Percentiles rank a stretch among this genome's conserved stretches.
These are phyloP conservation scores for Ophiobolus disseminans DNA, from an alignment of 2,329 filamentous ascomycete species.

Conservation along the genomic window DNA sequence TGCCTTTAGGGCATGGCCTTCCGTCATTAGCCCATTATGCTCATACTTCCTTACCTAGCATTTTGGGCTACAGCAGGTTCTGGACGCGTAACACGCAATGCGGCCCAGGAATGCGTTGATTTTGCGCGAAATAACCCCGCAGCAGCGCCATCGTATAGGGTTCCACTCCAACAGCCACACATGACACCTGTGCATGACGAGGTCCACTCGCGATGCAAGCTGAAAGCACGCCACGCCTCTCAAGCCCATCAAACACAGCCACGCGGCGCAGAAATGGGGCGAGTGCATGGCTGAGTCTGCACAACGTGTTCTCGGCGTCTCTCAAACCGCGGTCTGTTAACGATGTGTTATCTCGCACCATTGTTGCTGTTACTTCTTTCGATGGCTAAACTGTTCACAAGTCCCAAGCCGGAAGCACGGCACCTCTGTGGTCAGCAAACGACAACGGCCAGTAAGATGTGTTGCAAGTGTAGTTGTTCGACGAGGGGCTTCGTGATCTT, in stretches of 20 bases:
- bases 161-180: constrained; percentile 14
- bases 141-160: constrained; percentile 1
- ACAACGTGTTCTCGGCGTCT: constrained; percentile 12
- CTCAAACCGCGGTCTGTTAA: background rate
- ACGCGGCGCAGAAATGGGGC: constrained; percentile 23
- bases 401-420: constrained; percentile 22
- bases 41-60: no score
- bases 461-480: no score
- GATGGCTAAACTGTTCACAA: background rate
- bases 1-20: background rate
- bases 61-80: no score
- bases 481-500: background rate
- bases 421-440: constrained; percentile 6
- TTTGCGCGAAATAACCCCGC: constrained; percentile 4
- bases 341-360: constrained; percentile 4
- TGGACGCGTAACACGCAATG: no score
- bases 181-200: constrained; percentile 13
- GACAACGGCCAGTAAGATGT: no score
- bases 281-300: constrained; percentile 16
- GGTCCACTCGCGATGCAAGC: constrained; percentile 25
- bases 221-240: constrained; percentile 20
- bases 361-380: constrained; percentile 1
- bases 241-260: constrained; percentile 28
- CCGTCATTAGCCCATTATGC: background rate
- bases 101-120: background rate